phyloP scores from a whole-genome alignment of 306 rosid species.

The Lathyrus oleraceus region DNA sequence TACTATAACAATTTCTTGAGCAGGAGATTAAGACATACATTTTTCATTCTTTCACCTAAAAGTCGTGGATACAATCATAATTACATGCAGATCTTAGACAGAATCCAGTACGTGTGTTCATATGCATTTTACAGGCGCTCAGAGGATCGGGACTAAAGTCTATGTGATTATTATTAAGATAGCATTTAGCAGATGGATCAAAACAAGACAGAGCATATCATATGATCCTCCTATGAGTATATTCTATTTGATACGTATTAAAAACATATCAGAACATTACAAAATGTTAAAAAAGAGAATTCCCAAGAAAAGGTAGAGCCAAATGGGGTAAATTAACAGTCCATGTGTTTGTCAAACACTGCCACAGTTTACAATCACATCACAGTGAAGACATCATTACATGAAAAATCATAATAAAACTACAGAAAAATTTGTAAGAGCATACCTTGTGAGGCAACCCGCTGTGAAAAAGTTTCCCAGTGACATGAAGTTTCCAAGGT shows the following conservation, averaged over 20 bases:
- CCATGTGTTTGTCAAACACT: neutral
- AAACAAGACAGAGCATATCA: neutral
- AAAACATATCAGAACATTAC: neutral
- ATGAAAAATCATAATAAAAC: slow-evolving; percentile 14
- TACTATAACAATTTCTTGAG: neutral
- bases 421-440: slow-evolving; percentile 1
- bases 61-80: neutral
- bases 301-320: neutral
- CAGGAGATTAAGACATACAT: neutral
- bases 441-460: slow-evolving; percentile 84
- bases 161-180: neutral
- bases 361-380: neutral
- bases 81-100: neutral
- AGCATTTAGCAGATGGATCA: neutral
- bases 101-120: neutral
- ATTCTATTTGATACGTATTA: neutral
- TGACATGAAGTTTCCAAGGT: slow-evolving; percentile 84
- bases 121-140: neutral
- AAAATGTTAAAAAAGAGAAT: neutral
- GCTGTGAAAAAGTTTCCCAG: slow-evolving; percentile 90
- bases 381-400: neutral
- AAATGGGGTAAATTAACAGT: neutral
- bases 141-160: neutral
- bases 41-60: neutral
- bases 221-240: neutral